Evolutionary conservation across 2,329 filamentous ascomycete genomes (phyloP).

Genomic region (Xylogone sp.): DNA sequence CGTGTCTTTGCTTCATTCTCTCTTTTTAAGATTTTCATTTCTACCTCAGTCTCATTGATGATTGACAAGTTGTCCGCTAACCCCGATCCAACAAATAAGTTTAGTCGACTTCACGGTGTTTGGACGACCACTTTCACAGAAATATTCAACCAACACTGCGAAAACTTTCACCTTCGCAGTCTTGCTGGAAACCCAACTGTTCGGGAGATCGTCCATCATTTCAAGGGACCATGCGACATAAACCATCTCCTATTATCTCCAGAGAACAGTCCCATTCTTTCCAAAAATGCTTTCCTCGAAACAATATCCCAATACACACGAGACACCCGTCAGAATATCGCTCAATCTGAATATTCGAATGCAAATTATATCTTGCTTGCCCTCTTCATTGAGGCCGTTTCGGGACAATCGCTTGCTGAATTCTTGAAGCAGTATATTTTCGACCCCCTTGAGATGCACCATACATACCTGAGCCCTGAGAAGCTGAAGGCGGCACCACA

Average conservation of each 20-base stretch:
- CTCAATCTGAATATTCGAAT: conserved; percentile 5
- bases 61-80: conserved; percentile 6
- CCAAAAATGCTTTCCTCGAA: background rate
- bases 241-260: conserved; percentile 7
- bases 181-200: conserved; percentile 7
- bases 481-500: conserved; percentile 1
- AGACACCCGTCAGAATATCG: conserved; percentile 2
- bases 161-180: background rate
- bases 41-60: conserved; percentile 1
- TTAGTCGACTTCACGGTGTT: conserved; percentile 5
- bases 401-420: conserved; percentile 2
- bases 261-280: conserved; percentile 3
- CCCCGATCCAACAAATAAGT: conserved; percentile 2
- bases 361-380: conserved; percentile 8
- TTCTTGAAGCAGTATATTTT: conserved; percentile 9
- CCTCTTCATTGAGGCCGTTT: conserved; percentile 6
- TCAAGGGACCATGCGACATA: conserved; percentile 4
- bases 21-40: conserved; percentile 8
- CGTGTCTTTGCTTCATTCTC: no score
- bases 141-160: conserved; percentile 5
- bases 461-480: conserved; percentile 1
- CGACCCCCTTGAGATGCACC: conserved; percentile 5
- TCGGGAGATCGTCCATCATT: conserved; percentile 3
- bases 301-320: conserved; percentile 7
- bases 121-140: conserved; percentile 7